A percentile compares a stretch with the other conserved stretches of the same genome.
These are phyloP conservation scores for Parsonsia alboflavescens DNA, from an alignment of 257 asterid genomes.

Conservation along the genomic window DNA sequence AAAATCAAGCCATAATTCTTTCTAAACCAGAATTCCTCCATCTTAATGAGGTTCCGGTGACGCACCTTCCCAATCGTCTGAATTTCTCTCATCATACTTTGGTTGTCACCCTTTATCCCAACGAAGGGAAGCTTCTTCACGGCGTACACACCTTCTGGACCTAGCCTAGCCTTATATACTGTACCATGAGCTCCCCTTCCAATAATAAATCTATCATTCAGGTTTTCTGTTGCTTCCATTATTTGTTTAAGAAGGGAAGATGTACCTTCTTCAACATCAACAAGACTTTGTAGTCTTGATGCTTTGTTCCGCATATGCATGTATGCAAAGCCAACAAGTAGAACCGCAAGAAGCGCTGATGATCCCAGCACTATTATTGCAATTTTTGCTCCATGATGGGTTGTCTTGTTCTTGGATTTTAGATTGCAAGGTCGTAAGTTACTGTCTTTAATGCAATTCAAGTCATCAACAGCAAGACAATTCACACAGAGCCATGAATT, in stretches of 20 bases:
- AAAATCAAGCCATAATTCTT: conserved; percentile 62
- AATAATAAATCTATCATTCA: conserved; percentile 44
- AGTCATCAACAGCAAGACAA: conserved; percentile 29
- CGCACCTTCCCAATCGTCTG: conserved; percentile 73
- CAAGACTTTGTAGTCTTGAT: conserved; percentile 16
- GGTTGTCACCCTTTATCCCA: conserved; percentile 38
- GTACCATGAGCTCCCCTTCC: conserved; percentile 86
- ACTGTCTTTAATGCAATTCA: conserved; percentile 30
- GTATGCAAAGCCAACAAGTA: conserved; percentile 37
- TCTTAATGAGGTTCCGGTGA: conserved; percentile 64
- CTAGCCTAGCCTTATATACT: conserved; percentile 56
- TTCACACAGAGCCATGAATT: conserved; percentile 45
- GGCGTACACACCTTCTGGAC: conserved; percentile 49
- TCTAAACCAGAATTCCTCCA: conserved; percentile 78
- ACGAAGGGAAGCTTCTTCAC: conserved; percentile 53
- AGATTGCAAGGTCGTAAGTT: conserved; percentile 34
- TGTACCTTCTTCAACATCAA: conserved; percentile 50
- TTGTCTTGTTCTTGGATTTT: conserved; percentile 25
- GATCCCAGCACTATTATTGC: conserved; percentile 42
- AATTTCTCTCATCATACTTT: conserved; percentile 63
- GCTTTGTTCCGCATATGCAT: conserved; percentile 24
- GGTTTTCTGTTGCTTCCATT: conserved; percentile 61
- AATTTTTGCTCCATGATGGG: conserved; percentile 25
- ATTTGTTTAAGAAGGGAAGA: conserved; percentile 63
- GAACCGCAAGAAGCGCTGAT: conserved; percentile 27